These are phyloP conservation scores for Striga asiatica DNA, from an alignment of 257 asterid species.

Conservation along the genomic window DNA sequence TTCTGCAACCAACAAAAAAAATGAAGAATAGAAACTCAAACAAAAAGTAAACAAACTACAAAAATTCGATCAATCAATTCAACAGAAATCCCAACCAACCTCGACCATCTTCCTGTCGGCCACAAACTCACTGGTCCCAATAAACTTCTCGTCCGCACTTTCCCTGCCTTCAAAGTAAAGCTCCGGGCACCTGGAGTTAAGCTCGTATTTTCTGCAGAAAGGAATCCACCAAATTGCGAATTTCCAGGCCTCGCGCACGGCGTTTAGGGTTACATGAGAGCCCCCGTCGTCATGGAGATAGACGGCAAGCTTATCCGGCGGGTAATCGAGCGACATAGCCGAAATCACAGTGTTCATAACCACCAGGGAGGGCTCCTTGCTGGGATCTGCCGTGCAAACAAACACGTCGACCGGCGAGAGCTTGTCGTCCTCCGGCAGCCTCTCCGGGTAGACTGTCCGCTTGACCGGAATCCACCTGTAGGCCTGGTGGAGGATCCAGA, in stretches of 20 bases:
- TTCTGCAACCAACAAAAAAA: conserved; percentile 20
- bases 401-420: conserved; percentile 40
- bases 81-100: conserved; percentile 21
- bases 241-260: conserved; percentile 31
- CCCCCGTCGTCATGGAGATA: conserved; percentile 50
- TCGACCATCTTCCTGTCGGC: conserved; percentile 23
- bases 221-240: conserved; percentile 38
- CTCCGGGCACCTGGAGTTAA: conserved; percentile 27
- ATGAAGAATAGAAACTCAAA: neutral
- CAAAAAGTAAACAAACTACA: neutral
- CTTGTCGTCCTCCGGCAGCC: conserved; percentile 24
- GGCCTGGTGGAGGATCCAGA: conserved; percentile 29
- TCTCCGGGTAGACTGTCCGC: conserved; percentile 24
- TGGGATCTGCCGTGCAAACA: conserved; percentile 42
- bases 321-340: conserved; percentile 44
- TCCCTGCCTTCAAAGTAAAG: conserved; percentile 23
- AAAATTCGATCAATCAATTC: neutral
- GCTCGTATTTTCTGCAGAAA: conserved; percentile 27
- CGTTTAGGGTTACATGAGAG: conserved; percentile 24
- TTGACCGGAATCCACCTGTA: conserved; percentile 23
- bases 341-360: conserved; percentile 52
- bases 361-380: conserved; percentile 38
- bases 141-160: conserved; percentile 8
- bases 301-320: conserved; percentile 35
- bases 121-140: conserved; percentile 18